phyloP scores from a whole-genome alignment of 164 flowering plant genomes.

The Dillenia turbinata region DNA sequence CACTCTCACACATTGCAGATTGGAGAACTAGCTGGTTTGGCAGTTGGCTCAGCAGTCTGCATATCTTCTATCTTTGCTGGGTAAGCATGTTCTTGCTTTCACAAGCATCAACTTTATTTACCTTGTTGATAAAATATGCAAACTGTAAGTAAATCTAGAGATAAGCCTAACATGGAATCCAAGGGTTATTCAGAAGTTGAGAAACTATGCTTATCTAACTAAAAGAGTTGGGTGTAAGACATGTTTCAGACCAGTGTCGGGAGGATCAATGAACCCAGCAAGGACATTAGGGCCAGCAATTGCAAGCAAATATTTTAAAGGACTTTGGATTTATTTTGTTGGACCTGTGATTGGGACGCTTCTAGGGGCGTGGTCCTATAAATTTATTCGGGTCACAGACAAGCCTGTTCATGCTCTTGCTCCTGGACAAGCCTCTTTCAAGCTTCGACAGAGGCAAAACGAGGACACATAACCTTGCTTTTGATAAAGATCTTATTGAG shows the following conservation, averaged over 20 bases:
- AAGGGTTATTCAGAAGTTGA: no score
- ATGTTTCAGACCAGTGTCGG: constrained; percentile 63
- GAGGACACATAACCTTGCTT: constrained; percentile 2
- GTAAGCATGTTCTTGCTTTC: constrained; percentile 26
- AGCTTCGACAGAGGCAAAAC: constrained; percentile 31
- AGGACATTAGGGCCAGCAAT: constrained; percentile 77
- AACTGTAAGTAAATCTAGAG: no score
- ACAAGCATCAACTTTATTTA: no score
- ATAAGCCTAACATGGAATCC: no score
- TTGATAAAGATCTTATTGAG: no score
- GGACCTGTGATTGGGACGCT: constrained; percentile 67
- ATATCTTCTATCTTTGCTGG: constrained; percentile 83
- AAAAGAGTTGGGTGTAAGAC: no score
- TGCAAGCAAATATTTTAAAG: constrained; percentile 52
- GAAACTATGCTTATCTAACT: no score
- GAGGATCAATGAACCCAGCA: constrained; percentile 94
- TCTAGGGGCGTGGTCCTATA: constrained; percentile 67
- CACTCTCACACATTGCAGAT: constrained; percentile 27
- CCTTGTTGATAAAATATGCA: no score
- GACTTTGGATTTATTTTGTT: constrained; percentile 64
- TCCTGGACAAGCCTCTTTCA: constrained; percentile 31
- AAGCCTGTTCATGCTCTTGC: constrained; percentile 24
- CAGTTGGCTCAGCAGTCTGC: constrained; percentile 82
- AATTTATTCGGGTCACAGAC: constrained; percentile 38
- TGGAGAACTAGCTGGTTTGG: constrained; percentile 84